Percentiles rank a stretch among this genome's conserved stretches.
phyloP scores from a whole-genome alignment of 116 monocot genomes.

The Trichopus zeylanicus region DNA sequence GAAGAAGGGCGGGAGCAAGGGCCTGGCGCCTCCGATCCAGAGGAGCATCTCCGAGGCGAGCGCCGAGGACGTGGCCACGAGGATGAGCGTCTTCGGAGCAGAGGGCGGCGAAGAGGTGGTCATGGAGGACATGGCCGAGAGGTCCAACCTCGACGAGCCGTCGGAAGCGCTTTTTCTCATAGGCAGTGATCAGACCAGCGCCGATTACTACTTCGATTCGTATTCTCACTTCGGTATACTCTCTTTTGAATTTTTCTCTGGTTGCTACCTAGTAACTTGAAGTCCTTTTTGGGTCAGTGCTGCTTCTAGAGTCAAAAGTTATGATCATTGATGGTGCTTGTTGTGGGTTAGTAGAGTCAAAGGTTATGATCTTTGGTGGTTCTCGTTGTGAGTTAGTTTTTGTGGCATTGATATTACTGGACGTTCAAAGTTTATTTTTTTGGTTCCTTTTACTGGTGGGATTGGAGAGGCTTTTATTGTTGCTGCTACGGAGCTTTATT shows the following conservation, averaged over 20 bases:
- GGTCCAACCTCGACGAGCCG: constrained; percentile 33
- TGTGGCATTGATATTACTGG: background rate
- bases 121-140: constrained; percentile 37
- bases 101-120: no score
- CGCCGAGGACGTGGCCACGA: constrained; percentile 18
- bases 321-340: background rate
- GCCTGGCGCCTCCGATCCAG: constrained; percentile 1
- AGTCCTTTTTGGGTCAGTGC: no score
- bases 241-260: background rate
- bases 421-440: background rate
- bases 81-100: constrained; percentile 2
- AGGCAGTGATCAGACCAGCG: constrained; percentile 84
- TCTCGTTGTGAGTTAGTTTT: background rate
- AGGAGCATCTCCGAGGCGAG: constrained; percentile 16
- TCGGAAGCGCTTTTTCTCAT: constrained; percentile 18
- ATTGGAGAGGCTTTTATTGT: no score
- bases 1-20: constrained; percentile 31
- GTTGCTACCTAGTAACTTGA: no score
- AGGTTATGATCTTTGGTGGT: background rate
- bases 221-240: constrained; percentile 86
- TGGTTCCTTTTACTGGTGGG: background rate
- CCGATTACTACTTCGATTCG: constrained; percentile 97
- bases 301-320: background rate
- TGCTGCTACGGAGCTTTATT: background rate
- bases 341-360: no score